These are phyloP conservation scores for Suhomyces xylopsoci DNA, from an alignment of 805 yeast species.

Conservation along the genomic window DNA sequence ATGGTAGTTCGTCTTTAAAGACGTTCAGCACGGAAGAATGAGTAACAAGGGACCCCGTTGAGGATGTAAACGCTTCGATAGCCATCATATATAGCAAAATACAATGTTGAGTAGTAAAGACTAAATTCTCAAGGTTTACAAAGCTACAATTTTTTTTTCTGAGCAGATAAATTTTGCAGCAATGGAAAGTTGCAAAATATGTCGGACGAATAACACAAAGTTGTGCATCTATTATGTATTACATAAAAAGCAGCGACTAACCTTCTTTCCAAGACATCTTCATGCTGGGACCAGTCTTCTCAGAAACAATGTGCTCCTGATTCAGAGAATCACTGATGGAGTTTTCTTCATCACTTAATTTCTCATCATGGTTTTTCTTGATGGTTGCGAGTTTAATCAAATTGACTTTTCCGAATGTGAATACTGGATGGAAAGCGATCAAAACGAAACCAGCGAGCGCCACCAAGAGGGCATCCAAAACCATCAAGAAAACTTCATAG, in stretches of 20 bases:
- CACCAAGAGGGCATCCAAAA: conserved; percentile 38
- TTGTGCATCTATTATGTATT: background rate
- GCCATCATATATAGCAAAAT: background rate
- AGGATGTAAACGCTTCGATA: background rate
- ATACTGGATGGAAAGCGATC: conserved; percentile 39
- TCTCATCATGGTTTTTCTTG: conserved; percentile 22
- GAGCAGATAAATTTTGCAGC: background rate
- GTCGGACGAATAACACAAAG: background rate
- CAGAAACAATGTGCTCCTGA: background rate
- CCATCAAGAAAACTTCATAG: conserved; percentile 37
- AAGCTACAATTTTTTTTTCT: background rate
- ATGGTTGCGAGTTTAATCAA: conserved; percentile 25
- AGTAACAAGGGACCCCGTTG: background rate
- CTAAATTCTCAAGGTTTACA: background rate
- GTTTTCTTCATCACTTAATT: conserved; percentile 1
- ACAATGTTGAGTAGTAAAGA: background rate
- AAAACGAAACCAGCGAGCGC: conserved; percentile 34
- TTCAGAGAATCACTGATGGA: background rate
- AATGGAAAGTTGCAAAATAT: background rate
- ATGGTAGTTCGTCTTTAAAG: background rate
- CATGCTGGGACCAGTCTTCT: background rate
- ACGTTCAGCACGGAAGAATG: background rate
- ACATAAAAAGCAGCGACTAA: background rate
- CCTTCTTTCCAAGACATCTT: background rate
- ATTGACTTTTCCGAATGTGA: conserved; percentile 29